A percentile compares a stretch with the other conserved stretches of the same genome.
Conservation (phyloP, 345 rosid genomes). For the Linum usitatissimum region DNA sequence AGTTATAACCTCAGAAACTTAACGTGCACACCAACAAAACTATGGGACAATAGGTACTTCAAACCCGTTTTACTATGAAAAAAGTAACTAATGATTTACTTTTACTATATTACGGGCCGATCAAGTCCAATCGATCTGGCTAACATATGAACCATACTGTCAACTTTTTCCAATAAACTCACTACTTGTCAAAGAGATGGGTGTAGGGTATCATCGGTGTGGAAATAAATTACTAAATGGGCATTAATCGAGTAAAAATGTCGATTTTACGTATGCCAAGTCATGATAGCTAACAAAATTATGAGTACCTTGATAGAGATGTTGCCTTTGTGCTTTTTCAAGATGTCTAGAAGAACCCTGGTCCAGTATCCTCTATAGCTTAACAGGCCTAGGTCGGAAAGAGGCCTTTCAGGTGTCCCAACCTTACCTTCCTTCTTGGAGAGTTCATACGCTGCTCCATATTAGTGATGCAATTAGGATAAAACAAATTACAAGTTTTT, state of each 20-base stretch:
- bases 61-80: too few species aligned
- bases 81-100: too few species aligned
- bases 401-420: constrained; percentile 98
- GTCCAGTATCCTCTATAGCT: constrained; percentile 99
- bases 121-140: too few species aligned
- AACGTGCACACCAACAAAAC: not conserved
- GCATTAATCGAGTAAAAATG: too few species aligned
- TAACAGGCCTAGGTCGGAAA: constrained; percentile 87
- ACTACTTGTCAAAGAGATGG: too few species aligned
- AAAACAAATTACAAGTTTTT: not conserved
- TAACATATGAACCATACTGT: too few species aligned
- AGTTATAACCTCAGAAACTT: not conserved
- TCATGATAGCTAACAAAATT: not conserved
- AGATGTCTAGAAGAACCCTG: constrained; percentile 80
- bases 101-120: too few species aligned
- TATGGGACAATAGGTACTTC: too few species aligned
- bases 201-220: too few species aligned
- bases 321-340: constrained; percentile 97
- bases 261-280: too few species aligned
- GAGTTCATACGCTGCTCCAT: constrained; percentile 81
- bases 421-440: constrained; percentile 99
- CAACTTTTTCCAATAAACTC: too few species aligned
- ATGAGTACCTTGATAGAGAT: constrained; percentile 81
- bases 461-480: constrained; percentile 5
- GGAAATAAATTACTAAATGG: too few species aligned